Conservation (phyloP, 1,139 yeast species). For the Scheffersomyces parashehatae region DNA sequence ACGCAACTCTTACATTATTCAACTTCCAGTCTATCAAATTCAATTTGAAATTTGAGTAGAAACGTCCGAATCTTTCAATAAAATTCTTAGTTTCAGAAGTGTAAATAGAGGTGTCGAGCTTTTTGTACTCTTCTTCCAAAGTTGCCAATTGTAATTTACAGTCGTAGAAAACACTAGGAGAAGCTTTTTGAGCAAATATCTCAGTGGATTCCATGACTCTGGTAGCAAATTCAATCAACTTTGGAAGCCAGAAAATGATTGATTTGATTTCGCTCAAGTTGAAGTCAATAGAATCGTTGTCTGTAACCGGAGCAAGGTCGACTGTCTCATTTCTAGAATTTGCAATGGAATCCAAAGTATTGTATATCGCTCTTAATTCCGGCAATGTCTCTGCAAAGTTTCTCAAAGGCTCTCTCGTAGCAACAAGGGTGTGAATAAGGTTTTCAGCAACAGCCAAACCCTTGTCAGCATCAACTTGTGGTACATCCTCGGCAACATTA, state of each 20-base stretch:
- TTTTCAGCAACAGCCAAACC: constrained; percentile 83
- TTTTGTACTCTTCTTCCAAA: constrained; percentile 11
- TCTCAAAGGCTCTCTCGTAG: constrained; percentile 48
- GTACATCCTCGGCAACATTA: constrained; percentile 69
- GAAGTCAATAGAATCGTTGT: constrained; percentile 15
- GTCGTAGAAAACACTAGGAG: constrained; percentile 18
- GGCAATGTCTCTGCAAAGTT: constrained; percentile 24
- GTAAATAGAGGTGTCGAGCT: constrained; percentile 10
- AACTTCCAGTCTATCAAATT: constrained; percentile 30
- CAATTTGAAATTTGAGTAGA: constrained; percentile 17
- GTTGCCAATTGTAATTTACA: constrained; percentile 20
- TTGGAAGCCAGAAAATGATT: constrained; percentile 45
- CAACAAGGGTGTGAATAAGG: constrained; percentile 54
- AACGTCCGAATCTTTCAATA: constrained; percentile 21
- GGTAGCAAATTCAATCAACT: constrained; percentile 49
- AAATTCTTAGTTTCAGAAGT: constrained; percentile 15
- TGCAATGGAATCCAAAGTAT: constrained; percentile 18
- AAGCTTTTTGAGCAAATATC: constrained; percentile 12
- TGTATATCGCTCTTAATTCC: constrained; percentile 10
- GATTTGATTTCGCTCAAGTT: constrained; percentile 19
- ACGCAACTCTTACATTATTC: constrained; percentile 28
- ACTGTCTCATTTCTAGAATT: constrained; percentile 12
- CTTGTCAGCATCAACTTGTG: constrained; percentile 69
- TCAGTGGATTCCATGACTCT: constrained; percentile 24
- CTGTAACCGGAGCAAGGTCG: constrained; percentile 15